Evolutionary conservation across 169 alveolate genomes (phyloP).

Genomic region (Pseudocohnilembus persalinus): DNA sequence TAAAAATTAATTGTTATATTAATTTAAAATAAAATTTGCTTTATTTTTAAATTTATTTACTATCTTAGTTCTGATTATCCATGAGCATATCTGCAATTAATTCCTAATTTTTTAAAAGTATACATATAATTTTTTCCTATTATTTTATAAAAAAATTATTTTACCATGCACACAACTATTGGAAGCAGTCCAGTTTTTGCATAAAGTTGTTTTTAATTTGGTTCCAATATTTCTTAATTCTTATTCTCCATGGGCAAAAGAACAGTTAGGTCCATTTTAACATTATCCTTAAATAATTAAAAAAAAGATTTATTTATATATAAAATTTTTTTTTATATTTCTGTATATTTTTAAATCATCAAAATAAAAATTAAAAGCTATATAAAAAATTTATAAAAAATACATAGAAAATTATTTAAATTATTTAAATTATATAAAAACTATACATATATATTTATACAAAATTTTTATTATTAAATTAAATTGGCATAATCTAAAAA

Average conservation of each 20-base stretch:
- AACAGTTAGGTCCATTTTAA: neutral
- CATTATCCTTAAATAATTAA: neutral
- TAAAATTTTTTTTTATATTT: too few species aligned
- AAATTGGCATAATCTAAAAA: too few species aligned
- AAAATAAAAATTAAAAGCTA: too few species aligned
- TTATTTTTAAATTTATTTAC: neutral
- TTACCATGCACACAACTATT: neutral
- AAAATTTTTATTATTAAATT: too few species aligned
- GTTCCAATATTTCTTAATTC: conserved; percentile 9
- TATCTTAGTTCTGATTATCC: neutral
- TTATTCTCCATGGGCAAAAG: conserved; percentile 14
- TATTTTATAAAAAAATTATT: too few species aligned
- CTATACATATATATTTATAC: too few species aligned
- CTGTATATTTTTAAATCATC: too few species aligned
- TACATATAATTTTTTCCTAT: neutral
- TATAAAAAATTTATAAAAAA: too few species aligned
- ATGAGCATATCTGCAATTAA: neutral
- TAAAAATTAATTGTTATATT: too few species aligned
- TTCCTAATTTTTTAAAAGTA: neutral
- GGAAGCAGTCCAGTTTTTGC: neutral
- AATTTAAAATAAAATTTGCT: neutral
- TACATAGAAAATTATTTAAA: too few species aligned
- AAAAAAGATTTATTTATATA: too few species aligned
- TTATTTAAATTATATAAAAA: too few species aligned
- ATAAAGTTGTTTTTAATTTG: neutral